A percentile compares a stretch with the other conserved stretches of the same genome.
Conservation (phyloP, 768 basidiomycete genomes). For the Pleurotus citrinopileatus region DNA sequence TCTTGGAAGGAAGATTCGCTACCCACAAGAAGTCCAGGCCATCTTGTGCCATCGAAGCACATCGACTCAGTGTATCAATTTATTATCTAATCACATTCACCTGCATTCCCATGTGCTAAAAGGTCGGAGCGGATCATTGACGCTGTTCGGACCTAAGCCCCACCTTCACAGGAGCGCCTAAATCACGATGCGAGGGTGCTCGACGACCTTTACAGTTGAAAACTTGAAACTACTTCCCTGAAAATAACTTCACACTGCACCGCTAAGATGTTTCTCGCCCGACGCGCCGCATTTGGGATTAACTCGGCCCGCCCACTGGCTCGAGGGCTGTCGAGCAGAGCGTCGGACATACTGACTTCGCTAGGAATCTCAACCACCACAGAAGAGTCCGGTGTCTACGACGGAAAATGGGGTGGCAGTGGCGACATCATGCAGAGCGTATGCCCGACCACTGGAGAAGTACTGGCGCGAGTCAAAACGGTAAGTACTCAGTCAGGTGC, state of each 20-base stretch:
- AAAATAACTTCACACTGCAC: not conserved
- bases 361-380: slow-evolving; percentile 57
- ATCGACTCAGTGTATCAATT: too few relatives aligned
- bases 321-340: slow-evolving; percentile 65
- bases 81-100: not conserved
- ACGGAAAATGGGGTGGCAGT: slow-evolving; percentile 77
- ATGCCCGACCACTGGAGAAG: slow-evolving; percentile 88
- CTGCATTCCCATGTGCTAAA: not conserved
- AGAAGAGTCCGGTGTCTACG: slow-evolving; percentile 74
- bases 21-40: slow-evolving; percentile 2
- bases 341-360: slow-evolving; percentile 61
- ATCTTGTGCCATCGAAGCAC: not conserved
- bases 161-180: not conserved
- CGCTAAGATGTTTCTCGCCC: slow-evolving; percentile 23
- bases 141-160: not conserved
- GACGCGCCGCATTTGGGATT: slow-evolving; percentile 19
- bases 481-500: slow-evolving; percentile 32
- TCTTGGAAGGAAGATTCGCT: slow-evolving; percentile 2
- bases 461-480: slow-evolving; percentile 70
- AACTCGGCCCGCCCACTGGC: slow-evolving; percentile 18
- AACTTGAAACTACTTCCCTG: not conserved
- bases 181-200: slow-evolving; percentile 17
- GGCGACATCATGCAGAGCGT: slow-evolving; percentile 68
- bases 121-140: slow-evolving; percentile 4
- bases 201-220: slow-evolving; percentile 2